Conservation (phyloP, 352 stramenopile species). For the Phytophthora citricola region DNA sequence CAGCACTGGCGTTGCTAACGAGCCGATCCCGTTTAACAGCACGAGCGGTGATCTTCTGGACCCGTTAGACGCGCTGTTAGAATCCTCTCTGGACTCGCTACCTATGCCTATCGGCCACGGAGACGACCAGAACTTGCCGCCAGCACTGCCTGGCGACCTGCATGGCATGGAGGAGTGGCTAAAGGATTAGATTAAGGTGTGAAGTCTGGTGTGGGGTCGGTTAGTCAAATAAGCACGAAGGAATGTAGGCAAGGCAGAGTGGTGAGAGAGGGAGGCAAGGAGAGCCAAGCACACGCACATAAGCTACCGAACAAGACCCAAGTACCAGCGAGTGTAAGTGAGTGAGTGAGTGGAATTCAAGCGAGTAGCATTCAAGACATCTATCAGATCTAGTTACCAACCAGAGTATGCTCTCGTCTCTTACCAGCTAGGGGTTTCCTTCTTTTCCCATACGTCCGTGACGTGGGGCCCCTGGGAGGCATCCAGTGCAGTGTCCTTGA, state of each 20-base stretch:
- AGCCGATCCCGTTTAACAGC: slow-evolving; percentile 54
- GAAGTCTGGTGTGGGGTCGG: slow-evolving; percentile 20
- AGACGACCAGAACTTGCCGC: slow-evolving; percentile 45
- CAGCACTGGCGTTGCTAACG: slow-evolving; percentile 14
- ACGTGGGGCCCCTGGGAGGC: slow-evolving; percentile 56
- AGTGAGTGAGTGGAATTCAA: slow-evolving; percentile 30
- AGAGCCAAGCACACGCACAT: slow-evolving; percentile 14
- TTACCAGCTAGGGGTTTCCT: slow-evolving; percentile 80
- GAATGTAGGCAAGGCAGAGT: slow-evolving; percentile 7
- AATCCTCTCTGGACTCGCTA: slow-evolving; percentile 55
- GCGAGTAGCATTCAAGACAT: slow-evolving; percentile 11
- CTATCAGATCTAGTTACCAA: slow-evolving; percentile 1
- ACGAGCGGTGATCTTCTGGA: slow-evolving; percentile 51
- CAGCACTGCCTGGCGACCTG: slow-evolving; percentile 69
- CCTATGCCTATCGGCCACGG: slow-evolving; percentile 78
- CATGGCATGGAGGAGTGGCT: slow-evolving; percentile 85
- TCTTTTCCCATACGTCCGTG: slow-evolving; percentile 69
- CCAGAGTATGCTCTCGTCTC: neutral
- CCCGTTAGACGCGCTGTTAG: slow-evolving; percentile 62
- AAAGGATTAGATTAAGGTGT: slow-evolving; percentile 64
- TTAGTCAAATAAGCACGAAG: slow-evolving; percentile 24
- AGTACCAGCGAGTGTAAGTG: slow-evolving; percentile 22
- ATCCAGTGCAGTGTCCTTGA: slow-evolving; percentile 74
- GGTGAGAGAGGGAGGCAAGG: neutral
- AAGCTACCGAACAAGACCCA: slow-evolving; percentile 27